Base-by-base conservation (phyloP, 177 flowering plant species). In the Tripterygium wilfordii region DNA sequence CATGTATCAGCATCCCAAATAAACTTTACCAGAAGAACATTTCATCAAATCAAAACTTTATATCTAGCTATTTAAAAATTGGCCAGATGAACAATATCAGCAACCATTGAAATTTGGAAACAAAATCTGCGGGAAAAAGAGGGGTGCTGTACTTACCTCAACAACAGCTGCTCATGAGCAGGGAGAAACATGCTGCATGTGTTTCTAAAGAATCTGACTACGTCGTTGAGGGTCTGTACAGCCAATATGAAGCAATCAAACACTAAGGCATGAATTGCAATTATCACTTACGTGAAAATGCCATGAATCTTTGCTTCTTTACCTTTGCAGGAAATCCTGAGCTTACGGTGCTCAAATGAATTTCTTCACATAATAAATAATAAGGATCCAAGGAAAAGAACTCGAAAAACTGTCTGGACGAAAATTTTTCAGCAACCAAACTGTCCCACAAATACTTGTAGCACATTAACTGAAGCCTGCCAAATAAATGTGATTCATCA, bases 381-480 rank as follows among this genome's bases (percentile, higher is more conserved):
- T 68, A 42, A 26, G 77, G 85, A 65, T 83, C 70, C 53, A 88
- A 54, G 5, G 76, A 60, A 69, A 83, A 85, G 57, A 52, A 78
- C 39, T 66, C 65, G 35, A 59, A 78, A 50, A 88, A 88, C 36
- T 58, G 50, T 57, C 19, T 24, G 4, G 67, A 10, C 0, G 85
- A 80, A 52, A 75, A 77, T 12, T 72, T 57, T 21, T 57, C 63
- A 10, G 74, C 55, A 8, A 74, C 73, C 52, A 77, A 45, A 35
- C 32, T 70, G 68, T 89, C 97, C 92, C 89, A 89, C 51, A 89
- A 40, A 35, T 65, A 52, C 71, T 86, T 89, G 77, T 89, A 89
- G 76, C 77, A 78, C 97, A 86, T 85, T 27, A 85, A 45, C 57
- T 89, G 95, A 51, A 89, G 75, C 83, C 95, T 85, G 83, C 61